These are phyloP conservation scores for Zanthoxylum bungeanum DNA, from an alignment of 345 rosid species.

Conservation along the genomic window DNA sequence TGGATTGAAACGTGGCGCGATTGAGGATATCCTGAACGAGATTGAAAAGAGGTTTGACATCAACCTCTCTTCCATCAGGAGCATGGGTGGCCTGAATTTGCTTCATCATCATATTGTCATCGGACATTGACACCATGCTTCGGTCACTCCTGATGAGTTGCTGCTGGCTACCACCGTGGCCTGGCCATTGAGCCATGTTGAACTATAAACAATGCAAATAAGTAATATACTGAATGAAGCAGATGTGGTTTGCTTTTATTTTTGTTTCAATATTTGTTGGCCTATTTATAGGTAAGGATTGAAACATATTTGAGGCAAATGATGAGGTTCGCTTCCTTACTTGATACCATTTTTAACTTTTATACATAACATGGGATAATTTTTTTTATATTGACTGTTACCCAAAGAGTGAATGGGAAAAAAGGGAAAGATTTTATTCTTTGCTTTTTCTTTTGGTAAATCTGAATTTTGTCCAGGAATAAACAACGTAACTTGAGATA, in stretches of 20 bases:
- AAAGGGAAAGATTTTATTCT: slow-evolving; percentile 30
- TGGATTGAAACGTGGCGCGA: slow-evolving; percentile 47
- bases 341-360: slow-evolving; percentile 24
- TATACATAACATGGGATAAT: background rate
- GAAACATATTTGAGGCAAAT: background rate
- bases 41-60: slow-evolving; percentile 57
- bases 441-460: slow-evolving; percentile 22
- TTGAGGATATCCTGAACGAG: slow-evolving; percentile 69
- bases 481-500: background rate
- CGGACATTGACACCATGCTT: slow-evolving; percentile 46
- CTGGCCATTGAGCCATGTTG: slow-evolving; percentile 13
- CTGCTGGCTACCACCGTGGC: slow-evolving; percentile 8
- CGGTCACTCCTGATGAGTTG: slow-evolving; percentile 37
- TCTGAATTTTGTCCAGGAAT: background rate
- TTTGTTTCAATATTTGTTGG: background rate
- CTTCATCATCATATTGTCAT: slow-evolving; percentile 62
- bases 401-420: background rate
- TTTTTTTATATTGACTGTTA: background rate
- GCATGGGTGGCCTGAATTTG: slow-evolving; percentile 53
- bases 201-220: background rate
- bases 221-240: background rate
- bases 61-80: slow-evolving; percentile 66
- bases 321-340: slow-evolving; percentile 30
- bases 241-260: slow-evolving; percentile 12
- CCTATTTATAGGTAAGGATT: slow-evolving; percentile 33